Evolutionary conservation across 2,329 filamentous ascomycete genomes (phyloP).

Genomic region (Curvularia hawaiiensis): DNA sequence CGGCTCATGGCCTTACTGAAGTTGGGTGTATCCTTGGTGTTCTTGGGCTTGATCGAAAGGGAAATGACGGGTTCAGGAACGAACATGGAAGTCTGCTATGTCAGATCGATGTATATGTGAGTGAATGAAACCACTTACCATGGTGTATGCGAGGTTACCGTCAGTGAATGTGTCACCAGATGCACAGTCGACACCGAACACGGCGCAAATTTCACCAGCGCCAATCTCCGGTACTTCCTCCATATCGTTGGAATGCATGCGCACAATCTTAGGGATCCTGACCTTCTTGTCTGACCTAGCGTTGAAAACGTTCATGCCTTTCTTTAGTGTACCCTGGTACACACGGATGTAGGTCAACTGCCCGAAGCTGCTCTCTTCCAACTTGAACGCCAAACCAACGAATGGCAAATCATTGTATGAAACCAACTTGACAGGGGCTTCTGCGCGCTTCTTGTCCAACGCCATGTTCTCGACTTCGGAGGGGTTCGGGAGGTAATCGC

Average conservation of each 20-base stretch:
- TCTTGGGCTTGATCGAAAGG: constrained; percentile 94
- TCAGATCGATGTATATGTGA: constrained; percentile 18
- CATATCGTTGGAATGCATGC: constrained; percentile 99
- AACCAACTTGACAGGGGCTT: constrained; percentile 83
- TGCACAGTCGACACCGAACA: constrained; percentile 97
- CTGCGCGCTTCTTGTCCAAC: constrained; percentile 78
- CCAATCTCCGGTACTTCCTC: constrained; percentile 93
- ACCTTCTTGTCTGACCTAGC: constrained; percentile 94
- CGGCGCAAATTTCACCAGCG: constrained; percentile 96
- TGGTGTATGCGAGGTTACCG: constrained; percentile 86
- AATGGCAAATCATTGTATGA: constrained; percentile 94
- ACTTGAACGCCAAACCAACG: constrained; percentile 95
- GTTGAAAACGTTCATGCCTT: constrained; percentile 91
- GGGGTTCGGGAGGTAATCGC: constrained; percentile 94
- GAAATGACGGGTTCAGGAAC: constrained; percentile 98
- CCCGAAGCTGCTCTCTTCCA: constrained; percentile 98
- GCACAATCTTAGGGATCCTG: constrained; percentile 94
- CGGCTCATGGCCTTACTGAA: constrained; percentile 99
- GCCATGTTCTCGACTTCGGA: constrained; percentile 87
- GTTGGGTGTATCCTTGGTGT: constrained; percentile 86
- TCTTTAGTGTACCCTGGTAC: constrained; percentile 89
- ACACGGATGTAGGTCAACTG: constrained; percentile 98
- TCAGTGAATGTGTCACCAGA: constrained; percentile 99
- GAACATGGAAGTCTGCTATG: constrained; percentile 78
- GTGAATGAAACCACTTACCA: constrained; percentile 56